A percentile compares a stretch with the other conserved stretches of the same genome.
Conservation (phyloP, 2,329 filamentous ascomycete genomes). For the Chaetothyriales sp. region DNA sequence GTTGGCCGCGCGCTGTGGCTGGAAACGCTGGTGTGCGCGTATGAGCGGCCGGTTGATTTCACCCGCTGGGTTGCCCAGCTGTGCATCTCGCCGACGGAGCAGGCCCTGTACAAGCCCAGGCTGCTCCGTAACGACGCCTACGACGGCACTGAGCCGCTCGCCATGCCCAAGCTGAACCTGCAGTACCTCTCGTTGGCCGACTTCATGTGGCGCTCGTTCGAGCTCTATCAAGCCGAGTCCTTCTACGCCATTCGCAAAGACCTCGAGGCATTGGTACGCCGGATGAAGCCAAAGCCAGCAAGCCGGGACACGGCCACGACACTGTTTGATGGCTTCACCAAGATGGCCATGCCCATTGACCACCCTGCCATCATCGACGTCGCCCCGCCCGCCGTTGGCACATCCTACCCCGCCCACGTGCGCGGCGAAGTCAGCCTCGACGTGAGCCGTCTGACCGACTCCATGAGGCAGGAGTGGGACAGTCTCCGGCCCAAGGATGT, state of each 20-base stretch:
- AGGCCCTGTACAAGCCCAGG: constrained; percentile 60
- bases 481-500: constrained; percentile 73
- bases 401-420: constrained; percentile 68
- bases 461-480: constrained; percentile 78
- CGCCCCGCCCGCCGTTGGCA: constrained; percentile 67
- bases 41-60: constrained; percentile 69
- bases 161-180: constrained; percentile 85
- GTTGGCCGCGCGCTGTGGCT: constrained; percentile 35
- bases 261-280: constrained; percentile 67
- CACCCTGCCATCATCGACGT: constrained; percentile 82
- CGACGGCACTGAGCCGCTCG: constrained; percentile 72
- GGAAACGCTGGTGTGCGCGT: constrained; percentile 60
- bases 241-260: constrained; percentile 92
- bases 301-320: constrained; percentile 51
- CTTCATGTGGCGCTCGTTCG: constrained; percentile 89
- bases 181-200: constrained; percentile 92
- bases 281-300: constrained; percentile 58
- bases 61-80: constrained; percentile 62
- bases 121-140: constrained; percentile 74
- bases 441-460: constrained; percentile 62
- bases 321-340: constrained; percentile 68
- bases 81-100: constrained; percentile 71
- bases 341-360: constrained; percentile 77
- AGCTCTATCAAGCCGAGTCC: constrained; percentile 76
- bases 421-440: constrained; percentile 77